Evolutionary conservation across 2,329 filamentous ascomycete species (phyloP).

Genomic region (Calonectria hongkongensis): DNA sequence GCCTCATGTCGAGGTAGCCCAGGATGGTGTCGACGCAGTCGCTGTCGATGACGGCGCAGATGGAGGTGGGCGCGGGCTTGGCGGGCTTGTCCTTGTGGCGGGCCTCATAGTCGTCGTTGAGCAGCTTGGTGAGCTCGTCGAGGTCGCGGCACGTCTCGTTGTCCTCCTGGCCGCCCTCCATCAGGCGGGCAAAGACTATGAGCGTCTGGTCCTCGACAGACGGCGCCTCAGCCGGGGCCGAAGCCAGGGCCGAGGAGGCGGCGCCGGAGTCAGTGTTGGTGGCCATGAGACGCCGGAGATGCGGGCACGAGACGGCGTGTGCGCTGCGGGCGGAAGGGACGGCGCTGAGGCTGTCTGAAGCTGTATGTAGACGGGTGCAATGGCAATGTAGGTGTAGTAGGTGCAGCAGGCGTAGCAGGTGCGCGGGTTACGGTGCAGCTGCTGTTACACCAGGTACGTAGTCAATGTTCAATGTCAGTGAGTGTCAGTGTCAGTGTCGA

Average conservation of each 20-base stretch:
- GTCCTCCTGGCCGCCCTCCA: slow-evolving; percentile 92
- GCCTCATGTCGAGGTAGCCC: slow-evolving; percentile 89
- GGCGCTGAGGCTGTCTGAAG: neutral
- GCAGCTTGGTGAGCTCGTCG: slow-evolving; percentile 75
- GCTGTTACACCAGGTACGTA: neutral
- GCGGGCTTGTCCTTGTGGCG: slow-evolving; percentile 60
- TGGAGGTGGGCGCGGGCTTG: slow-evolving; percentile 67
- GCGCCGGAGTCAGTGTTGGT: slow-evolving; percentile 36
- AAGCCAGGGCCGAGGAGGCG: slow-evolving; percentile 22
- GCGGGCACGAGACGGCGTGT: neutral
- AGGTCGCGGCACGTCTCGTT: slow-evolving; percentile 79
- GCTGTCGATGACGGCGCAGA: slow-evolving; percentile 79
- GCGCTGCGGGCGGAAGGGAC: neutral
- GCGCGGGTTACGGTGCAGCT: neutral
- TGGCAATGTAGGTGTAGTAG: neutral
- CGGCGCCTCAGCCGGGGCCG: slow-evolving; percentile 39
- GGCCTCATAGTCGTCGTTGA: slow-evolving; percentile 72
- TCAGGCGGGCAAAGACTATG: slow-evolving; percentile 89
- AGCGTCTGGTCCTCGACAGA: slow-evolving; percentile 79
- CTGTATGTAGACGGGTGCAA: neutral
- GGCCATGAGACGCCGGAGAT: slow-evolving; percentile 39
- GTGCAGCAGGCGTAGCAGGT: neutral
- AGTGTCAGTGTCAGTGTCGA: slow-evolving; percentile 7
- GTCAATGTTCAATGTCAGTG: neutral
- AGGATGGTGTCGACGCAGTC: slow-evolving; percentile 90